Evolutionary conservation across 345 rosid genomes (phyloP).

Genomic region (Salix brachista): DNA sequence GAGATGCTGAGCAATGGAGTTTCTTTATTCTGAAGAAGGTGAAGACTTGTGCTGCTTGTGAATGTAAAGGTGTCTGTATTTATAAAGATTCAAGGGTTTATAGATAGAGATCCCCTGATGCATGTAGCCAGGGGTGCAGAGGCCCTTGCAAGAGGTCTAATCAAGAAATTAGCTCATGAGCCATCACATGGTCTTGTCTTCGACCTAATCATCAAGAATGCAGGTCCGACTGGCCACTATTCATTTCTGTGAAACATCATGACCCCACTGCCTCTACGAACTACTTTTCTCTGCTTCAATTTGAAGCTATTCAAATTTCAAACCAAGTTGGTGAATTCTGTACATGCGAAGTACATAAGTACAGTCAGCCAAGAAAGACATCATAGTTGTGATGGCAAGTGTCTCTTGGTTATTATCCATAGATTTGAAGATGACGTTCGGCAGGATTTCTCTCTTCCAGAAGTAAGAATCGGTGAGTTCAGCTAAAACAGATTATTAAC

Average conservation of each 20-base stretch:
- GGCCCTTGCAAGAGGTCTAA: neutral
- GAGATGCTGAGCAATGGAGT: neutral
- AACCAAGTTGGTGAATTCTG: too few species aligned
- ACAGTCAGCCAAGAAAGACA: neutral
- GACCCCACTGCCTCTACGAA: neutral
- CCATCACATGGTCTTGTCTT: conserved; percentile 16
- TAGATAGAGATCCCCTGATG: neutral
- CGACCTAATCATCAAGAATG: neutral
- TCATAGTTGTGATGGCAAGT: neutral
- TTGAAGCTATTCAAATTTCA: neutral
- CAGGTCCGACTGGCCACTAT: neutral
- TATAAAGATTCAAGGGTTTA: neutral
- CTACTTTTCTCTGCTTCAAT: neutral
- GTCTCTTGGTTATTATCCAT: too few species aligned
- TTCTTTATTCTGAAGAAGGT: neutral
- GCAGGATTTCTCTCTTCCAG: neutral
- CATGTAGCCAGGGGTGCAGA: neutral
- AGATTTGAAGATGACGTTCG: neutral
- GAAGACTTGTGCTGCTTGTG: neutral
- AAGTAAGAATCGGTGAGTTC: neutral
- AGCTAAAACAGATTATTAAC: neutral
- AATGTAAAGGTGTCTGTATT: neutral
- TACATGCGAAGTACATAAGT: neutral
- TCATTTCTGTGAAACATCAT: neutral
- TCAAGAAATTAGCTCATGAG: conserved; percentile 6